Base-by-base conservation (phyloP, 768 basidiomycete species). In the Podaxis sp. region DNA sequence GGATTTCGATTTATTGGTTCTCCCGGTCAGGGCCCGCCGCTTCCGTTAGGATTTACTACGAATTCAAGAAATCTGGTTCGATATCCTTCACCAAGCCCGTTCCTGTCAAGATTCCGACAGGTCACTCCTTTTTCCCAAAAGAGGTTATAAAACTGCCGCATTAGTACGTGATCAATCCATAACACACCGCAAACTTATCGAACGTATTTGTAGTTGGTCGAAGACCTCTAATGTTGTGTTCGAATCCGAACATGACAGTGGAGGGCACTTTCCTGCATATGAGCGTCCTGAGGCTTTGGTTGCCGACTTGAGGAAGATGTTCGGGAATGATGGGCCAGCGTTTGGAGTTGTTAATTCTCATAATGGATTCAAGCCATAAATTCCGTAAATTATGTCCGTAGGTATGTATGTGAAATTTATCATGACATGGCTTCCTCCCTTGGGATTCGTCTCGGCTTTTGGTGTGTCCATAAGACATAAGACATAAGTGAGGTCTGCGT, bases 1-100 rank as follows among this genome's bases (percentile, higher is more conserved):
- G 84, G 84, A 68, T 85, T n/a, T 84, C 83, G 1, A 73, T 84
- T 10, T 85, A 81, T 65, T 81, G 77, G 75, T 84, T 85, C 72
- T 86, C 85, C 4, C 76, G 77, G 5, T 75, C 79, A 0, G 85
- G 85, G 0, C 85, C 87, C 3, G 76, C 83, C 1, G 83, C 86
- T 0, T 80, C 86, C 0, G 25, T 81, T 6, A 74, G 85, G 13
- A 85, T 86, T 21, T 88, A 87, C 68, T 86, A 80, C 65, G 87
- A 88, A 65, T 63, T 67, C 18, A 60, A 37, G 51, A 68, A 69
- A 42, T 65, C 62, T 44, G 47, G 21, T 23, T 52, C 60, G 14
- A 62, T 61, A n/a, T 38, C 61, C 25, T 21, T 64, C 11, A 28
- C 57, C 27, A 32, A 16, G 16, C 0, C 61, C 46, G 55, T 57